Base-by-base conservation (phyloP, 768 basidiomycete genomes). In the Infundibulicybe gibba region DNA sequence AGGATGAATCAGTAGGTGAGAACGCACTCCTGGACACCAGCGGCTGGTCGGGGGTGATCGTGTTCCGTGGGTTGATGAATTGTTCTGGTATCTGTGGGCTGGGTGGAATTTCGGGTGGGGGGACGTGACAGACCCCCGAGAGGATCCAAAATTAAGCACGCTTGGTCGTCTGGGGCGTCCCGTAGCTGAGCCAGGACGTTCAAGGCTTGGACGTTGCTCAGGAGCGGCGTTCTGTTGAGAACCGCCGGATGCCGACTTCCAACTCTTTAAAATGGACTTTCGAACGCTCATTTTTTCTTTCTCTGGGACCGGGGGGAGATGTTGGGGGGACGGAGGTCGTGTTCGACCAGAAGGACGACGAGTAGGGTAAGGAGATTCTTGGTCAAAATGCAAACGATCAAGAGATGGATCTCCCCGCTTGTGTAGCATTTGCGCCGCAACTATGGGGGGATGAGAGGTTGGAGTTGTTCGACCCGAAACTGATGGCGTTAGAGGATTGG, bases 211-310 rank as follows among this genome's bases (percentile, higher is more conserved):
- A 31, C 70, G 67, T 41, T 61, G 58, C 42, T 73, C 68, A 13
- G 25, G 31, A 31, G 39, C 45, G 12, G 38, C 14, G 15, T 40
- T 41, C 34, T 41, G 51, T 42, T 40, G 43, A 34, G 47, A 37
- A 33, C 48, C 55, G 5, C 50, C 50, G 4, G 75, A 66, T 5
- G 72, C 64, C 12, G 76, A 71, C 59, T 80, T 83, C 77, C 77
- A 79, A 9, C 72, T 68, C 60, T 87, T 87, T 53, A 88, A 62
- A 49, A 89, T 88, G 10, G 87, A 89, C 68, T 86, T 88, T 37
- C 82, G 78, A 41, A 69, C 69, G 19, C 63, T 68, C 8, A 63
- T 57, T 55, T 72, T 79, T 52, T 79, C 74, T 53, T 65, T 66
- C 21, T 72, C 71, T 41, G 68, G 67, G 14, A 63, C 54, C 37